These are phyloP conservation scores for Haplosporangium gracile DNA, from an alignment of 192 early-diverging fungal species.

Conservation along the genomic window DNA sequence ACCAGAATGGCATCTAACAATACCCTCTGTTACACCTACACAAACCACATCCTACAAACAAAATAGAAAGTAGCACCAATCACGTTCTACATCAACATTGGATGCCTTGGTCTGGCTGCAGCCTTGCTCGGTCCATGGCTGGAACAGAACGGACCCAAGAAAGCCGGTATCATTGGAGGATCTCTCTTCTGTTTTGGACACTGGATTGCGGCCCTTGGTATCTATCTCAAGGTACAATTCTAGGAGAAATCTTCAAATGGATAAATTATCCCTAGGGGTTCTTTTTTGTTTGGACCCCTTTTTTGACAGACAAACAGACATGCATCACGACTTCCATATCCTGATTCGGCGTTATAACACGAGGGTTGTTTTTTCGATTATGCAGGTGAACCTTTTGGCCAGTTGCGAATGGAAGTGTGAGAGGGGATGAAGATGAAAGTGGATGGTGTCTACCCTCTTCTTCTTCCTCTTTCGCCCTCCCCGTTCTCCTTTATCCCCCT, in stretches of 20 bases:
- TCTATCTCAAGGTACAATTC: conserved; percentile 56
- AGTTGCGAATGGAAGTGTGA: not conserved
- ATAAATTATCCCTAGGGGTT: not conserved
- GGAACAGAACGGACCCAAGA: conserved; percentile 66
- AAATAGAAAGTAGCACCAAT: conserved; percentile 58
- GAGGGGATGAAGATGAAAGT: not conserved
- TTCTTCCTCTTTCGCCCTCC: no score
- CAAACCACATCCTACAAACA: not conserved
- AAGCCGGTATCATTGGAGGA: conserved; percentile 61
- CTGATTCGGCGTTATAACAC: no score
- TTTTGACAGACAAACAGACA: not conserved
- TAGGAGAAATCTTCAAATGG: not conserved
- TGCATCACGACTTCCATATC: no score
- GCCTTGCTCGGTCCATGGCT: conserved; percentile 71
- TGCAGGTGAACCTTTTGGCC: not conserved
- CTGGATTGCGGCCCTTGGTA: conserved; percentile 66
- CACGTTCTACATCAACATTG: conserved; percentile 72
- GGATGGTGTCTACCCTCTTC: not conserved
- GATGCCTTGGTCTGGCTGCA: conserved; percentile 65
- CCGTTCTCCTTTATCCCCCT: not conserved
- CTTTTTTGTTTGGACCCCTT: not conserved
- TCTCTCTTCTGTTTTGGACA: conserved; percentile 65
- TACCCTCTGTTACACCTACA: not conserved
- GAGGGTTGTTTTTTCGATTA: not conserved
- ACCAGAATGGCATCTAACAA: not conserved